A percentile compares a stretch with the other conserved stretches of the same genome.
These are phyloP conservation scores for Cyberlindnera americana DNA, from an alignment of 805 yeast genomes.

Conservation along the genomic window DNA sequence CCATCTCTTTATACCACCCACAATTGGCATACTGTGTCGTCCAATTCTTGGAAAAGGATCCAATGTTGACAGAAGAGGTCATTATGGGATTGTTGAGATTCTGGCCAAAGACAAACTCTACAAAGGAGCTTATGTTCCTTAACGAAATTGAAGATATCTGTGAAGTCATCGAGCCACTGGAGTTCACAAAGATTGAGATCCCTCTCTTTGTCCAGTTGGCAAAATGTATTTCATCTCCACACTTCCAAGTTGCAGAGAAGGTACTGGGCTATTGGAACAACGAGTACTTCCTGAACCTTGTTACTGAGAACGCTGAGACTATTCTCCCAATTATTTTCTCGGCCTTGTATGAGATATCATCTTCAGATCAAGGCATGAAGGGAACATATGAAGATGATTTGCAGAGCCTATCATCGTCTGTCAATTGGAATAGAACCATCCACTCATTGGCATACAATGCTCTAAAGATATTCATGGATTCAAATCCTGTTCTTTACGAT, in stretches of 20 bases:
- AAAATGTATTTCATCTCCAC: constrained; percentile 90
- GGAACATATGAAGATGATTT: constrained; percentile 17
- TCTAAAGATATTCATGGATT: constrained; percentile 83
- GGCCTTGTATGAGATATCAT: constrained; percentile 78
- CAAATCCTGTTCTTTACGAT: constrained; percentile 86
- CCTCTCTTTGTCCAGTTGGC: constrained; percentile 93
- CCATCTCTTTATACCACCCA: constrained; percentile 88
- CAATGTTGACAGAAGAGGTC: constrained; percentile 90
- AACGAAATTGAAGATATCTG: constrained; percentile 96
- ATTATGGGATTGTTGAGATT: constrained; percentile 86
- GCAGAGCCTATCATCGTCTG: constrained; percentile 31
- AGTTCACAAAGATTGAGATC: constrained; percentile 85
- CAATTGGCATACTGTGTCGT: constrained; percentile 96
- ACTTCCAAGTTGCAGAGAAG: constrained; percentile 96
- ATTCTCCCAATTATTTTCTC: constrained; percentile 91
- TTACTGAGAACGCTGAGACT: constrained; percentile 89
- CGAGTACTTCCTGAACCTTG: constrained; percentile 85
- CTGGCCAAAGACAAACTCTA: constrained; percentile 96
- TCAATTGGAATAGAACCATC: constrained; percentile 92
- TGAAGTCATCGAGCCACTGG: constrained; percentile 92
- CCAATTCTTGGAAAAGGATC: constrained; percentile 94
- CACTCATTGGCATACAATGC: constrained; percentile 90
- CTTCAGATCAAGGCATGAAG: constrained; percentile 23
- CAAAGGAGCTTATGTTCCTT: constrained; percentile 93
- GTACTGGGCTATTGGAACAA: constrained; percentile 93